Evolutionary conservation across 164 flowering plant genomes (phyloP).

Genomic region (Magnolia sinica): DNA sequence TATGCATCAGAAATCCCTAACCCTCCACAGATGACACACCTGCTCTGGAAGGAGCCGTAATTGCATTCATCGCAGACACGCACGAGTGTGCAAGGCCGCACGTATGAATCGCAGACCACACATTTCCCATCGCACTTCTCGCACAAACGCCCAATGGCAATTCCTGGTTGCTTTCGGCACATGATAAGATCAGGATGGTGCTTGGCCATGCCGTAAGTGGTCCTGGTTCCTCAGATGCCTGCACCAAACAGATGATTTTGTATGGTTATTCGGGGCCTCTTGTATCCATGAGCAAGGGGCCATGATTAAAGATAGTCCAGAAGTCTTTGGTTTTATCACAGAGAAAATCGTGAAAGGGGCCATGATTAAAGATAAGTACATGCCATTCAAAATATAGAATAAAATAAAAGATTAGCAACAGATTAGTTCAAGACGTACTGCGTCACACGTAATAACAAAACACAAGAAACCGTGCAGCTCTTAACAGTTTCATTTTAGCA

Average conservation of each 20-base stretch:
- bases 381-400: too few species aligned
- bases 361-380: too few species aligned
- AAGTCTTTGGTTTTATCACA: too few species aligned
- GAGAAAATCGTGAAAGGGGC: too few species aligned
- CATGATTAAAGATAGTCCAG: too few species aligned
- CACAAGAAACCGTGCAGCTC: too few species aligned
- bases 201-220: slow-evolving; percentile 48
- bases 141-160: slow-evolving; percentile 63
- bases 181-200: slow-evolving; percentile 76
- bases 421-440: too few species aligned
- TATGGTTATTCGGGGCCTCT: neutral
- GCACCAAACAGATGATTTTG: neutral
- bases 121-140: slow-evolving; percentile 68
- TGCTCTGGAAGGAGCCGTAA: slow-evolving; percentile 85
- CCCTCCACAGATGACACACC: slow-evolving; percentile 83
- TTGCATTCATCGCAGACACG: slow-evolving; percentile 88
- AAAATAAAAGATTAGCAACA: too few species aligned
- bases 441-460: too few species aligned
- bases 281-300: too few species aligned
- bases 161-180: slow-evolving; percentile 73
- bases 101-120: slow-evolving; percentile 67
- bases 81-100: slow-evolving; percentile 71
- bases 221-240: neutral
- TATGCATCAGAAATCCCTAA: slow-evolving; percentile 90
- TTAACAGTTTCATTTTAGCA: too few species aligned